Evolutionary conservation across 2,329 filamentous ascomycete species (phyloP).

Genomic region (Ustilaginoidea virens): DNA sequence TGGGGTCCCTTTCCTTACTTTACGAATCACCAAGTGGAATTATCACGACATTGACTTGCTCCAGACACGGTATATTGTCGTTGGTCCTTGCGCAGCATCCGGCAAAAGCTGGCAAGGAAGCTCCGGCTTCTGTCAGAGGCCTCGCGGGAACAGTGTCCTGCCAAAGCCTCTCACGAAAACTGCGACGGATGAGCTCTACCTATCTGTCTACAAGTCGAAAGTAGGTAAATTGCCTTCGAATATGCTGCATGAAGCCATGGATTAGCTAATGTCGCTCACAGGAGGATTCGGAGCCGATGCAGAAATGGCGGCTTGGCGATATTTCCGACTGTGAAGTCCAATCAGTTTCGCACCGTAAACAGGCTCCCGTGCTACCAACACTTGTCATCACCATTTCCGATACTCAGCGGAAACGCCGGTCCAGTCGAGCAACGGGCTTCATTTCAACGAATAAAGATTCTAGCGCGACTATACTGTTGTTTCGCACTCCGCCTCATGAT

Average conservation of each 20-base stretch:
- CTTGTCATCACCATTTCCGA: constrained; percentile 43
- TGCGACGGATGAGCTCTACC: constrained; percentile 27
- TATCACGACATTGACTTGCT: constrained; percentile 4
- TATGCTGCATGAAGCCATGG: too few relatives aligned
- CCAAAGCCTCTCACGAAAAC: constrained; percentile 20
- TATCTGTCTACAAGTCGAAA: constrained; percentile 42
- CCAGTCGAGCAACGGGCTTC: constrained; percentile 44
- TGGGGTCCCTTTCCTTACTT: too few relatives aligned
- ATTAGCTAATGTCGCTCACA: constrained; percentile 7
- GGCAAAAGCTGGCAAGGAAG: constrained; percentile 20
- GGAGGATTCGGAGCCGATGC: constrained; percentile 37
- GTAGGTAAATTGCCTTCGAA: constrained; percentile 18
- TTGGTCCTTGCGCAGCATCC: constrained; percentile 24
- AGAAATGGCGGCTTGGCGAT: constrained; percentile 35
- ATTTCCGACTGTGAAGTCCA: constrained; percentile 44
- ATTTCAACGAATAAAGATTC: constrained; percentile 34
- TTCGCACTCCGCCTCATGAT: constrained; percentile 38
- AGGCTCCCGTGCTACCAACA: constrained; percentile 42
- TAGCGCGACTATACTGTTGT: constrained; percentile 34
- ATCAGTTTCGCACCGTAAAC: constrained; percentile 44
- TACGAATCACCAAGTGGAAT: too few relatives aligned
- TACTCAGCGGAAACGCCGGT: constrained; percentile 47
- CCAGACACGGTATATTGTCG: constrained; percentile 43
- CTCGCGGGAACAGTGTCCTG: constrained; percentile 21
- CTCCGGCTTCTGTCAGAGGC: constrained; percentile 23